These are phyloP conservation scores for Termitomyces sp. DNA, from an alignment of 768 basidiomycete genomes.

Conservation along the genomic window DNA sequence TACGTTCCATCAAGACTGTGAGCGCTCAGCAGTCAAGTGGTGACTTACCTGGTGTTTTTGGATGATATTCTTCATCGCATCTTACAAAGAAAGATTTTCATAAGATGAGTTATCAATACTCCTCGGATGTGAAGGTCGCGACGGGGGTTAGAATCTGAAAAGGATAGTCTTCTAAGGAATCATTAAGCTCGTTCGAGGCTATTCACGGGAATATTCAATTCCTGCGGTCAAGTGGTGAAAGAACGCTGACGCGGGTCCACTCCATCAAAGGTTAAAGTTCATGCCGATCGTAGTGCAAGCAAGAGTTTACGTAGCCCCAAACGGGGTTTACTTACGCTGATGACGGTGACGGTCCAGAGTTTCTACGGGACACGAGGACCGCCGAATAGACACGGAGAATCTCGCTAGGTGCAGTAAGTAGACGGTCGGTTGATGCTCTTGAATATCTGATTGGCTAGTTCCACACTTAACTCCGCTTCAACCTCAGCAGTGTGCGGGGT, in stretches of 20 bases:
- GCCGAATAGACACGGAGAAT: background rate
- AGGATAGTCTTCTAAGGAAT: no score
- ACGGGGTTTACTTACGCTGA: background rate
- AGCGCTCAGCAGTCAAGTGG: background rate
- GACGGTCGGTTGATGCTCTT: no score
- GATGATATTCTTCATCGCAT: background rate
- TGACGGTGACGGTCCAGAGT: background rate
- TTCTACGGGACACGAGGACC: background rate
- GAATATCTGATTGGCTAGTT: no score
- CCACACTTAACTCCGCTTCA: background rate
- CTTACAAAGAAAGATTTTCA: background rate
- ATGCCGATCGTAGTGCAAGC: background rate
- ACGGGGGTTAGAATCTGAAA: no score
- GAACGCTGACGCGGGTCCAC: background rate
- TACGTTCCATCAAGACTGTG: background rate
- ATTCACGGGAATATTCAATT: no score
- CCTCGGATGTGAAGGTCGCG: background rate
- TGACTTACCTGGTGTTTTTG: background rate
- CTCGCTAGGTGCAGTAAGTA: background rate
- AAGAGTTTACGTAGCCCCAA: background rate
- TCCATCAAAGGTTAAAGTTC: background rate
- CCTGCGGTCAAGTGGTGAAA: background rate
- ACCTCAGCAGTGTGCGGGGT: conserved; percentile 5
- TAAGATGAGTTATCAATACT: no score
- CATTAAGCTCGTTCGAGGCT: background rate